Evolutionary conservation across 805 yeast species (phyloP), one percentile per base, ranked within the genome.

Genomic region (Kazachstania psychrophila): DNA sequence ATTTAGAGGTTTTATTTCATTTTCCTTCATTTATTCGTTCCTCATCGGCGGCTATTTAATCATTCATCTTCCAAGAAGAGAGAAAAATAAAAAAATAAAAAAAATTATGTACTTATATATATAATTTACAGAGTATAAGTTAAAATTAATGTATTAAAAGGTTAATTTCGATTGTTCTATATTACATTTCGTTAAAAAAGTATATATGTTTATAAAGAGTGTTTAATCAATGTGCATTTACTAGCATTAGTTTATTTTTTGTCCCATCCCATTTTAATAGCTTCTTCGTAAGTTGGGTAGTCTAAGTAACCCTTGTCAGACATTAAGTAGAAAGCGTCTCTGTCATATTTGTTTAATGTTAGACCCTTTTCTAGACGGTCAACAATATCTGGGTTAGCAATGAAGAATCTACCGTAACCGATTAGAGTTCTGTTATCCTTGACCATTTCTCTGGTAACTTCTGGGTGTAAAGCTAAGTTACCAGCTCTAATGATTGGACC

Each of bases 371-470:
- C 52, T 28, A 75, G 41, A 40, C 75, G 58, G 8, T 54, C 45
- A 11, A 64, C 66, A 23, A 75, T 49, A 46, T 75, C 81, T 3
- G 80, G 79, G 56, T 75, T 75, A 18, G 77, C 54, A 34, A 70
- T 66, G 53, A 64, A 73, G 41, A 52, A 58, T 41, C 79, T 65
- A 16, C 77, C 77, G 34, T 52, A 56, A 23, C 49, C 60, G 18
- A 70, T 54, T 33, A 69, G 47, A 3, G 79, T 72, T 46, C 70
- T 57, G 31, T 64, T 60, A 40, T 67, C 62, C 11, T 49, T 44
- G 15, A 61, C 58, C 16, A 60, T 54, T 22, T 56, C 54, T 13
- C 49, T 51, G 8, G 50, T 51, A 28, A 40, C 44, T 23, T 54
- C 52, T 22, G 56, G 58, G 18, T 49, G 48, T 17, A 50, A 31